A percentile compares a stretch with the other conserved stretches of the same genome.
These are phyloP conservation scores for Cenococcum geophilum DNA, from an alignment of 495 filamentous ascomycete genomes.

Conservation along the genomic window DNA sequence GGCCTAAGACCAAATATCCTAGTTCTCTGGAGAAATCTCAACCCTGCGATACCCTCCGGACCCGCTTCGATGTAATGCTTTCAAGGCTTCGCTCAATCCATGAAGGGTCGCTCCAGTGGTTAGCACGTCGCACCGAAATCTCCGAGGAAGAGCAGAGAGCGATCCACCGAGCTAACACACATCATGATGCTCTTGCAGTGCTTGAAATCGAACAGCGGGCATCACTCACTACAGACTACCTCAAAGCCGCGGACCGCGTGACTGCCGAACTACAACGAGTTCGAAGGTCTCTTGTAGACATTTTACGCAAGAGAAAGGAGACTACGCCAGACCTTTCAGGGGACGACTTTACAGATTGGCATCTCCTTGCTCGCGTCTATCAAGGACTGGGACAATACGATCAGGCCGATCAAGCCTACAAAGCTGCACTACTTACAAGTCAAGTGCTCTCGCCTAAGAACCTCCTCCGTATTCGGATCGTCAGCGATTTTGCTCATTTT, in stretches of 20 bases:
- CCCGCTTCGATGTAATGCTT: not conserved
- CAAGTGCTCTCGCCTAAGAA: not conserved
- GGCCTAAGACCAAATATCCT: no score
- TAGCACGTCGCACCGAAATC: not conserved
- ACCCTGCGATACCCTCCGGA: not conserved
- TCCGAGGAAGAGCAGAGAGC: conserved; percentile 1
- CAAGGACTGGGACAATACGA: not conserved
- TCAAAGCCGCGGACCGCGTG: conserved; percentile 1
- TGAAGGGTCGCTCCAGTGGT: not conserved
- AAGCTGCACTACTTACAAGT: not conserved
- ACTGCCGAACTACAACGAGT: not conserved
- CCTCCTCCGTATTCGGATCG: not conserved
- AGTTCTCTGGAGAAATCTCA: no score
- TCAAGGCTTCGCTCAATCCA: conserved; percentile 4
- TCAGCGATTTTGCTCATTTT: not conserved
- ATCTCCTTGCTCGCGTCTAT: conserved; percentile 1
- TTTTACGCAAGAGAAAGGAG: not conserved
- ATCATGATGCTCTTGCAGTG: conserved; percentile 2
- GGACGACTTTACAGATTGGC: not conserved
- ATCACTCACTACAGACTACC: not conserved
- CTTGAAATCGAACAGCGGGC: not conserved
- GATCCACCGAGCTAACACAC: conserved; percentile 1
- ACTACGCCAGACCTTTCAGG: not conserved
- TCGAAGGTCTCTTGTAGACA: not conserved
- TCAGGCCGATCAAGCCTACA: conserved; percentile 1